These are phyloP conservation scores for Calamus simplicifolius DNA, from an alignment of 176 grass and related monocot genomes.

Conservation along the genomic window DNA sequence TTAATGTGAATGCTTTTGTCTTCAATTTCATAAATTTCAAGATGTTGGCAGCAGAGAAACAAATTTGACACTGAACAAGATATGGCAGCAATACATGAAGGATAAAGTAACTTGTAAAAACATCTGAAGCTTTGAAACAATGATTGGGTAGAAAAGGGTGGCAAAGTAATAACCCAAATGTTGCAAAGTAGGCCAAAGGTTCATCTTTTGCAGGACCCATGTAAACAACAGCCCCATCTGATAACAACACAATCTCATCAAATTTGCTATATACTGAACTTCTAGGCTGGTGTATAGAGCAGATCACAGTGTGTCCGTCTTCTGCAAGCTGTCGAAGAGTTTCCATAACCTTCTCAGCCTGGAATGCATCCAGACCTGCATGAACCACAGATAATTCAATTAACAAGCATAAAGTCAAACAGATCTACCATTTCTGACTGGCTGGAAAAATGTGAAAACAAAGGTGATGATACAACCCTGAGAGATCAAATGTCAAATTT, in stretches of 20 bases:
- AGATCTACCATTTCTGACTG: too few species aligned
- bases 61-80: too few species aligned
- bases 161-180: constrained; percentile 56
- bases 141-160: constrained; percentile 2
- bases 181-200: constrained; percentile 64
- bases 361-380: constrained; percentile 93
- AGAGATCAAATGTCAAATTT: too few species aligned
- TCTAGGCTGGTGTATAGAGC: constrained; percentile 92
- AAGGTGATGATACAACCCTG: too few species aligned
- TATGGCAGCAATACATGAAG: too few species aligned
- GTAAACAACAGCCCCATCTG: constrained; percentile 77
- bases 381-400: not conserved
- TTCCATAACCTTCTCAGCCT: constrained; percentile 99
- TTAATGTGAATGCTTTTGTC: too few species aligned
- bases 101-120: too few species aligned
- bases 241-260: constrained; percentile 86
- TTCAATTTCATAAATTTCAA: too few species aligned
- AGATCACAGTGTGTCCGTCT: constrained; percentile 91
- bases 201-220: constrained; percentile 87
- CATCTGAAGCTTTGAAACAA: too few species aligned
- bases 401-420: too few species aligned
- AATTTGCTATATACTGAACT: constrained; percentile 95
- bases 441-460: too few species aligned
- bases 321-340: constrained; percentile 85
- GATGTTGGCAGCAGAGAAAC: too few species aligned